Evolutionary conservation across 768 basidiomycete species (phyloP).

Genomic region (Pleurotus sapidus): DNA sequence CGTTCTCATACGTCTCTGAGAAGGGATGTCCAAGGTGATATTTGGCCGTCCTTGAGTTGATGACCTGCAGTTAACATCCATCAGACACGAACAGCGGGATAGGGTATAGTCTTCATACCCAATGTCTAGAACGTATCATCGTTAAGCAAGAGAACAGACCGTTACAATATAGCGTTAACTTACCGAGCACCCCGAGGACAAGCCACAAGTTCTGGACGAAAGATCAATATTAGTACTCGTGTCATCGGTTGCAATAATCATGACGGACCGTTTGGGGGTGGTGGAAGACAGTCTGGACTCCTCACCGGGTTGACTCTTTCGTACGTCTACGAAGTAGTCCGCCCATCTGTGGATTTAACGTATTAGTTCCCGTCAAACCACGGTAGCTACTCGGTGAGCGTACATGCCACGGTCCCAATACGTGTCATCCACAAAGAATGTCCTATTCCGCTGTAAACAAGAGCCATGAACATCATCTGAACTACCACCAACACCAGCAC

Average conservation of each 20-base stretch:
- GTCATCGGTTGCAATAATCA: not conserved
- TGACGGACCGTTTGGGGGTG: slow-evolving; percentile 57
- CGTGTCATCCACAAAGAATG: slow-evolving; percentile 67
- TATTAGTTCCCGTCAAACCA: not conserved
- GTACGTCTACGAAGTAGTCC: slow-evolving; percentile 61
- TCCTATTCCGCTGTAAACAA: slow-evolving; percentile 48
- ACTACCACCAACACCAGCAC: slow-evolving; percentile 10
- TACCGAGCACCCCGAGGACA: slow-evolving; percentile 69
- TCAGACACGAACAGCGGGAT: not conserved
- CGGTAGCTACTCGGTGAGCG: slow-evolving; percentile 15
- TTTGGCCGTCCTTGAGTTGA: slow-evolving; percentile 63
- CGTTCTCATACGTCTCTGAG: slow-evolving; percentile 55
- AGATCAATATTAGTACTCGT: not conserved
- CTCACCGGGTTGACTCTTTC: slow-evolving; percentile 53
- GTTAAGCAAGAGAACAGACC: not conserved
- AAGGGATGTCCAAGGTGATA: slow-evolving; percentile 61
- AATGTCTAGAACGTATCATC: slow-evolving; percentile 43
- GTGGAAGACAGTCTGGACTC: slow-evolving; percentile 60
- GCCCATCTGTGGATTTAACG: slow-evolving; percentile 44
- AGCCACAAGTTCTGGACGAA: slow-evolving; percentile 57
- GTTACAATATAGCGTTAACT: slow-evolving; percentile 13
- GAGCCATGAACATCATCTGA: slow-evolving; percentile 6
- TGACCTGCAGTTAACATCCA: slow-evolving; percentile 33
- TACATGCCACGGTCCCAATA: slow-evolving; percentile 76
- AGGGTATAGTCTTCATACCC: slow-evolving; percentile 37